Evolutionary conservation across 305 asterid genomes (phyloP).

Genomic region (Fraxinus angustifolia): DNA sequence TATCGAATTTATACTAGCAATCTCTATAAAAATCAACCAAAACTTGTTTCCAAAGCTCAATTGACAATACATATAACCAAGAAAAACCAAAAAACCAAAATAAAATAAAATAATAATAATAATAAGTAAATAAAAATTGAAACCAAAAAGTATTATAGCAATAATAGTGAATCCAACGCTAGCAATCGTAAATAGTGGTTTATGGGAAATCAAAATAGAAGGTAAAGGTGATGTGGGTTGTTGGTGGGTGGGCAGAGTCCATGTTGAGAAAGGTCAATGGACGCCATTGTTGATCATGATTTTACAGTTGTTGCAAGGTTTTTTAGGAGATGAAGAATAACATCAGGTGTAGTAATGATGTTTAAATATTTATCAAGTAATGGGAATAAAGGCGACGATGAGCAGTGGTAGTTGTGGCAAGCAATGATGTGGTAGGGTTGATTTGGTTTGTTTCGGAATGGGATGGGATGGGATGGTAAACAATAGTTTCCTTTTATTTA

Average conservation of each 20-base stretch:
- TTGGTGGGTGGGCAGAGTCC: constrained; percentile 43
- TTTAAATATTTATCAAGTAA: too few species aligned
- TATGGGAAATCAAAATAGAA: constrained; percentile 78
- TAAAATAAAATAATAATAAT: too few species aligned
- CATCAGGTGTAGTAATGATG: background rate
- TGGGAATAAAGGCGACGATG: too few species aligned
- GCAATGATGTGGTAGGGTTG: too few species aligned
- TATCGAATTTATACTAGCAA: background rate
- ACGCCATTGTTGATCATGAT: constrained; percentile 46
- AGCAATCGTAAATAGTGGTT: constrained; percentile 49
- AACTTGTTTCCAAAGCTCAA: background rate
- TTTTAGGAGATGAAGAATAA: background rate
- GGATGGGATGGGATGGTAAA: too few species aligned
- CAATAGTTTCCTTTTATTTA: too few species aligned
- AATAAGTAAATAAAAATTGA: constrained; percentile 8
- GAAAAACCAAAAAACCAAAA: background rate
- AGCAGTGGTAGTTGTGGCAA: too few species aligned
- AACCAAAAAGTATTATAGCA: constrained; percentile 22
- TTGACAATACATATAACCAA: background rate
- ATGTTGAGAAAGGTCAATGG: constrained; percentile 83
- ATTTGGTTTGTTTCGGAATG: too few species aligned
- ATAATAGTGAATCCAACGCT: constrained; percentile 31
- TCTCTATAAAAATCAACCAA: background rate
- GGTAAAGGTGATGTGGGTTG: constrained; percentile 71
- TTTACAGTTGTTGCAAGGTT: background rate